These are phyloP conservation scores for Luvunga scandens DNA, from an alignment of 345 rosid species.

Conservation along the genomic window DNA sequence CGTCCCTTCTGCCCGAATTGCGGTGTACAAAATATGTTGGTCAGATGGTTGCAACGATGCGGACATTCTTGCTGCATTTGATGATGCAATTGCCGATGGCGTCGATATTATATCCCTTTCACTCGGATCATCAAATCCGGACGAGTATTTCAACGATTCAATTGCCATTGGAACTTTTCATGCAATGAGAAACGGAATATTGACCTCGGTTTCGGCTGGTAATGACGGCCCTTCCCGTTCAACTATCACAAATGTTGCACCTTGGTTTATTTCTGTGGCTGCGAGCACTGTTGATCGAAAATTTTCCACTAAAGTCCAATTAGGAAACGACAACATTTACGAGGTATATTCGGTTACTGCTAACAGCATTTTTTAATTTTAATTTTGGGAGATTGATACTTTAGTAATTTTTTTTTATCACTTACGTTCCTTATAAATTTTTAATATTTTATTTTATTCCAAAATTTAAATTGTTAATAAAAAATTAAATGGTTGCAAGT, in stretches of 20 bases:
- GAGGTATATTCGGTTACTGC: slow-evolving; percentile 20
- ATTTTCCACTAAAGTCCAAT: slow-evolving; percentile 23
- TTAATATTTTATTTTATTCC: no score
- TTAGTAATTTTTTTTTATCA: not conserved
- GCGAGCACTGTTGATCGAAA: slow-evolving; percentile 39
- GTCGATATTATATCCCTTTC: slow-evolving; percentile 35
- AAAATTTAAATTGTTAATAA: not conserved
- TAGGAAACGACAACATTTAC: slow-evolving; percentile 26
- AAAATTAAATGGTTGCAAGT: not conserved
- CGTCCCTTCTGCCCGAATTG: slow-evolving; percentile 28
- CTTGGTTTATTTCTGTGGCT: slow-evolving; percentile 48
- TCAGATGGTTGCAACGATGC: slow-evolving; percentile 11
- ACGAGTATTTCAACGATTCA: slow-evolving; percentile 15
- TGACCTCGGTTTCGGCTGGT: slow-evolving; percentile 36
- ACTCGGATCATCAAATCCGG: not conserved
- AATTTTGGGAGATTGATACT: not conserved
- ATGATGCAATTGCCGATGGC: slow-evolving; percentile 37
- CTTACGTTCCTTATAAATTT: no score
- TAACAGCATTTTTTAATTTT: not conserved
- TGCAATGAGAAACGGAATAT: slow-evolving; percentile 32
- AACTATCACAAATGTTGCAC: slow-evolving; percentile 23
- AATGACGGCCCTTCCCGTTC: slow-evolving; percentile 18
- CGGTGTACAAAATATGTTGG: slow-evolving; percentile 37
- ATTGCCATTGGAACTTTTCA: slow-evolving; percentile 33
- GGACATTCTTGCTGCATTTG: slow-evolving; percentile 32